These are phyloP conservation scores for Nitzschia putrida DNA, from an alignment of 108 stramenopile species.

Conservation along the genomic window DNA sequence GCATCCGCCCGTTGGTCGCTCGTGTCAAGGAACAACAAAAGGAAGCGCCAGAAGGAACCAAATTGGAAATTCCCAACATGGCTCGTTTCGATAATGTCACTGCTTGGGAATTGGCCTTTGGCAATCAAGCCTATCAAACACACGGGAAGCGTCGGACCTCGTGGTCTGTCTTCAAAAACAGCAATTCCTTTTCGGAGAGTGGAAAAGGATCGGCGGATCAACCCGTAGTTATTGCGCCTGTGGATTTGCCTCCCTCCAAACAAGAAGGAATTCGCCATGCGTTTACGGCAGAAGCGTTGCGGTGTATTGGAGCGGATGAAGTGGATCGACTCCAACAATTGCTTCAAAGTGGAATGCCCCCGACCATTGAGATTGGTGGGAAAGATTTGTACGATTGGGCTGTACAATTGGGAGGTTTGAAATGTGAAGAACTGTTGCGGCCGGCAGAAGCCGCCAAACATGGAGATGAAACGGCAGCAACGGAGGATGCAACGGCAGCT, in stretches of 20 bases:
- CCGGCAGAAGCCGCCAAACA: conserved; percentile 29
- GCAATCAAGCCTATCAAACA: conserved; percentile 40
- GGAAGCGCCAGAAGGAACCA: conserved; percentile 26
- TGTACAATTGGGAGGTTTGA: conserved; percentile 63
- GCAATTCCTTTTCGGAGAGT: neutral
- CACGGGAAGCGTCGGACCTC: neutral
- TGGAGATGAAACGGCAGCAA: conserved; percentile 5
- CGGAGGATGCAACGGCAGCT: conserved; percentile 6
- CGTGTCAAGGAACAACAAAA: conserved; percentile 19
- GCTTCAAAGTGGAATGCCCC: conserved; percentile 68
- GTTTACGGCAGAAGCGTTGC: conserved; percentile 82
- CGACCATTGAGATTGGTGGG: conserved; percentile 65
- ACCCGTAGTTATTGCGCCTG: conserved; percentile 35
- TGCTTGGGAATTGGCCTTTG: conserved; percentile 87
- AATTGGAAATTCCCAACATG: conserved; percentile 38
- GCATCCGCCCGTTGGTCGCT: conserved; percentile 63
- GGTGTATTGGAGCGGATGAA: conserved; percentile 83
- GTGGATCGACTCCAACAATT: conserved; percentile 67
- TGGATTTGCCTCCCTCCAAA: conserved; percentile 68
- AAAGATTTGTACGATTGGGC: conserved; percentile 74
- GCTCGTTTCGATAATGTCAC: conserved; percentile 59
- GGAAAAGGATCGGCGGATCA: neutral
- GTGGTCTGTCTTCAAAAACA: conserved; percentile 28
- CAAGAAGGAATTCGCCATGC: conserved; percentile 80
- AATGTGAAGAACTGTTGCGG: conserved; percentile 62